Evolutionary conservation across 2,329 filamentous ascomycete genomes (phyloP).

Genomic region (Cadophora gregata): DNA sequence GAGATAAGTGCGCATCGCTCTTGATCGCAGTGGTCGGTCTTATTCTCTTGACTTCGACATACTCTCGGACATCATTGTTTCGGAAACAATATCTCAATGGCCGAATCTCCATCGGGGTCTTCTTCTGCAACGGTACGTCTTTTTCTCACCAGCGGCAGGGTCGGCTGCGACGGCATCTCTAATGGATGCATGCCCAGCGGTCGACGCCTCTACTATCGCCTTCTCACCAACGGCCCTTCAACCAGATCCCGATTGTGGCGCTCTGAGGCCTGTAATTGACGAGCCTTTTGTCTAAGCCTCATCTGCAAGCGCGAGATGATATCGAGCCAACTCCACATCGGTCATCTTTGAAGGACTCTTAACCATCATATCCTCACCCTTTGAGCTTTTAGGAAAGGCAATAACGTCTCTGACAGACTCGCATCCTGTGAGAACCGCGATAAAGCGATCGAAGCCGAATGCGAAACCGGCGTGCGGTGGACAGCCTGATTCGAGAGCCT

Average conservation of each 20-base stretch:
- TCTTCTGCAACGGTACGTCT: not conserved
- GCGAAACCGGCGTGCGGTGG: slow-evolving; percentile 95
- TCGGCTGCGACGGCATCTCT: not conserved
- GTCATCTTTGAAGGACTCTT: slow-evolving; percentile 75
- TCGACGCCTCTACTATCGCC: not conserved
- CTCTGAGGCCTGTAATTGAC: not conserved
- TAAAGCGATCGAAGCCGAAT: slow-evolving; percentile 86
- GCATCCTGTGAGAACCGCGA: slow-evolving; percentile 78
- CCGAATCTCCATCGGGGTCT: not conserved
- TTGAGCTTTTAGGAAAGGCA: slow-evolving; percentile 93
- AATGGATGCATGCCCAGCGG: not conserved
- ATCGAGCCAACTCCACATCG: slow-evolving; percentile 49
- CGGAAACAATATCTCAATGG: not conserved
- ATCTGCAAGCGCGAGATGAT: slow-evolving; percentile 35
- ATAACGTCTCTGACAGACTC: slow-evolving; percentile 90
- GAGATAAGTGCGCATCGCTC: not conserved
- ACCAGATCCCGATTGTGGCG: no score
- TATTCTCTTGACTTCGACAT: not conserved
- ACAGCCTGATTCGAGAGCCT: slow-evolving; percentile 83
- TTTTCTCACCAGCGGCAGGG: not conserved
- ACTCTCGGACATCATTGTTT: not conserved
- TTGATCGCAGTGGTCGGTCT: not conserved
- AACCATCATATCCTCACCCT: slow-evolving; percentile 85
- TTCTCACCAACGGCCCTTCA: not conserved
- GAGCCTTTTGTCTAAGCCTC: not conserved